These are phyloP conservation scores for Prunus mira DNA, from an alignment of 306 rosid genomes.

Conservation along the genomic window DNA sequence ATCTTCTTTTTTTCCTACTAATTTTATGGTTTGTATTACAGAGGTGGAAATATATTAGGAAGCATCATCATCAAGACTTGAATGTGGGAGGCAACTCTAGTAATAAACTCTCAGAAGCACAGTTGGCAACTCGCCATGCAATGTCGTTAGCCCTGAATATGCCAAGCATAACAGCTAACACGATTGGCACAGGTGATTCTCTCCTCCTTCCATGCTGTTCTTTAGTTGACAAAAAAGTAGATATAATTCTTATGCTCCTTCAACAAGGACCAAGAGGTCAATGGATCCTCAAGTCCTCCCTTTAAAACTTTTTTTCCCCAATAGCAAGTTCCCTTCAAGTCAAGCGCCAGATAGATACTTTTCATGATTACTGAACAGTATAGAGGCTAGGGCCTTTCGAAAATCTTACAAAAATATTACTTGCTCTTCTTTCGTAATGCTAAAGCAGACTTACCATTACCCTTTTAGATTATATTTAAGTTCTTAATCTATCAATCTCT, in stretches of 20 bases:
- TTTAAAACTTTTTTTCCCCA: not conserved
- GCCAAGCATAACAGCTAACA: conserved; percentile 57
- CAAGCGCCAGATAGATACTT: not conserved
- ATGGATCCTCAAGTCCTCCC: not conserved
- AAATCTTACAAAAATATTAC: not conserved
- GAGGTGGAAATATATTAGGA: conserved; percentile 83
- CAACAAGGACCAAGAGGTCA: not conserved
- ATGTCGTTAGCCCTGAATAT: conserved; percentile 68
- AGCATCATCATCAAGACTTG: conserved; percentile 38
- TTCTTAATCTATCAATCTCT: conserved; percentile 2
- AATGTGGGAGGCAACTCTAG: conserved; percentile 38
- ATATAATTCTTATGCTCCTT: not conserved
- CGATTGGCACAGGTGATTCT: conserved; percentile 48
- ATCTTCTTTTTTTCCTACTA: conserved; percentile 31
- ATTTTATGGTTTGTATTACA: conserved; percentile 41
- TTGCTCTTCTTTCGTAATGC: not conserved
- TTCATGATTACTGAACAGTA: not conserved
- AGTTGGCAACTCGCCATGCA: conserved; percentile 78
- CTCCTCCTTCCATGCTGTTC: conserved; percentile 13
- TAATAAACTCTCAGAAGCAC: conserved; percentile 60
- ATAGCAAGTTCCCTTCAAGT: not conserved
- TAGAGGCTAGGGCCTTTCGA: not conserved
- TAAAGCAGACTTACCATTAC: not conserved
- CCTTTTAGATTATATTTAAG: not conserved
- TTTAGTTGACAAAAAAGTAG: not conserved